Conservation (phyloP, 148 eudicot species). For the Fagopyrum esculentum region DNA sequence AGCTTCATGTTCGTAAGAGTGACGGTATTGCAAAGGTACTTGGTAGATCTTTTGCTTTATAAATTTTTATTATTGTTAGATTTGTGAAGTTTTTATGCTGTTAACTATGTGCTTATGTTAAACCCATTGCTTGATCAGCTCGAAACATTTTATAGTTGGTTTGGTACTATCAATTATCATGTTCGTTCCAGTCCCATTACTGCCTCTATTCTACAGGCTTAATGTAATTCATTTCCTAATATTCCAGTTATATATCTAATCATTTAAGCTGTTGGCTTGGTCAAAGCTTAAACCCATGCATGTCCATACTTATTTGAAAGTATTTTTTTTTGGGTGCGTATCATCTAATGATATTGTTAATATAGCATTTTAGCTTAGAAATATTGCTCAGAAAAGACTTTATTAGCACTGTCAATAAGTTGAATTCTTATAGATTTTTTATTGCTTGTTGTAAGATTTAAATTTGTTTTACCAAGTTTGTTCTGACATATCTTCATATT, state of each 20-base stretch:
- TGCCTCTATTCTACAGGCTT: not conserved
- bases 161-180: not conserved
- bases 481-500: not conserved
- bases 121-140: not conserved
- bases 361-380: not conserved
- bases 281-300: too few species aligned
- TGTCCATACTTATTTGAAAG: not conserved
- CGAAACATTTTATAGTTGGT: not conserved
- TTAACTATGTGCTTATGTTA: not conserved
- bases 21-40: constrained; percentile 96
- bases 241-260: not conserved
- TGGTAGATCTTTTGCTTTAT: constrained; percentile 8
- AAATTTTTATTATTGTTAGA: not conserved
- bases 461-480: too few species aligned
- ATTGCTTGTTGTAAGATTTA: not conserved
- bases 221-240: not conserved
- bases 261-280: not conserved
- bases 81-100: not conserved
- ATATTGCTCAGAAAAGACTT: not conserved
- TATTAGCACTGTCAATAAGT: not conserved
- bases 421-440: not conserved
- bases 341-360: not conserved
- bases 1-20: constrained; percentile 86
- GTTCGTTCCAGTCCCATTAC: not conserved
- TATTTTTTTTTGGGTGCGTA: not conserved